Evolutionary conservation across 2,329 filamentous ascomycete species (phyloP), one percentile per base, ranked within the genome.

Genomic region (Clonostachys rosea): DNA sequence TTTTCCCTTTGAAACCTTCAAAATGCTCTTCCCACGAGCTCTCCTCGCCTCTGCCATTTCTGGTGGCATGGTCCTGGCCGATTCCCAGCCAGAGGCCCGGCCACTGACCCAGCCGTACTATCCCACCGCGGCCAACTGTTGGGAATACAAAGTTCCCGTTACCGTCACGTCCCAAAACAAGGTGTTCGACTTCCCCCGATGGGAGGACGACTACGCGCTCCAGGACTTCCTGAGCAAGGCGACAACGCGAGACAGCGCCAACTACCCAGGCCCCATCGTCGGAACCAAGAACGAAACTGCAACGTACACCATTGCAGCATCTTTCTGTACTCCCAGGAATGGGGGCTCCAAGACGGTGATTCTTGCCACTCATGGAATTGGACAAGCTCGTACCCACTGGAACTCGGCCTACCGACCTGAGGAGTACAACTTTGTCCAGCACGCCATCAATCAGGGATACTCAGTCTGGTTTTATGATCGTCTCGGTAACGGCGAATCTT

Each of bases 401-500:
- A 54, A 51, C 42, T 54, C 52, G 20, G 48, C 52, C 1, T 52
- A 52, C 12, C 24, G 39, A 45, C 52, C 52, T 3, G 48, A 51
- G 3, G 36, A 54, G 18, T 51, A 52, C 35, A 54, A 54, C 43
- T 54, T 54, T 46, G 52, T 54, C 3, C 48, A 54, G 33, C 47
- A 52, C 17, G 52, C 52, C 24, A 49, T 54, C 30, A 42, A 43
- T 5, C 41, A 51, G 1, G 52, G 50, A 2, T 54, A 54, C 40
- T 54, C 52, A 2, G 52, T 54, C 16, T 54, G 50, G 50, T 54
- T 54, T 24, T 54, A 54, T 16, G 50, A 54, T 20, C 48, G 52
- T 9, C 50, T 54, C 6, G 52, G 52, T 11, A 46, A 18, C 2
- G 52, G 52, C 5, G 48, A 52, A 34, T 51, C 48, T 44, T 48